phyloP scores from a whole-genome alignment of 495 filamentous ascomycete genomes.

The Xylaria castorea region DNA sequence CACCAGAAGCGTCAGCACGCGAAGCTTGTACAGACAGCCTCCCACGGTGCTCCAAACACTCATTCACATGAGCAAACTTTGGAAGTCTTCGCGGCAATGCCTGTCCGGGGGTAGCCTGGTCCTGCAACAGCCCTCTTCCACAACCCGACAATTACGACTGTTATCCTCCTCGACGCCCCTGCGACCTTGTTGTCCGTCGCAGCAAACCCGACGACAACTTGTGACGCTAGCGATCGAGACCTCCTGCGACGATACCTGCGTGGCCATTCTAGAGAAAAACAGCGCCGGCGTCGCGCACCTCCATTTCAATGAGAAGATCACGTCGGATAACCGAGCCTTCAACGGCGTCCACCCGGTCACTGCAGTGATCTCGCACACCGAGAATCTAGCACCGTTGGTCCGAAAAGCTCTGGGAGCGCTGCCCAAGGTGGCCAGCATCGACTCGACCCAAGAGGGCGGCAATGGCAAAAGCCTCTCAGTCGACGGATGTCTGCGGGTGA shows the following conservation, averaged over 20 bases:
- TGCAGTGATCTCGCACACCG: conserved; percentile 75
- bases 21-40: not conserved
- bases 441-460: conserved; percentile 24
- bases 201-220: conserved; percentile 39
- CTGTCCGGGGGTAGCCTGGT: conserved; percentile 18
- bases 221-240: conserved; percentile 90
- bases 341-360: conserved; percentile 79
- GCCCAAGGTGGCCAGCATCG: conserved; percentile 43
- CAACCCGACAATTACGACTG: not conserved
- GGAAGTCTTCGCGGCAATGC: conserved; percentile 11
- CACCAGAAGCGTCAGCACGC: not conserved
- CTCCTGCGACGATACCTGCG: conserved; percentile 97
- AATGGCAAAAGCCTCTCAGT: conserved; percentile 28
- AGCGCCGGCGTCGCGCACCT: conserved; percentile 56
- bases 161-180: not conserved
- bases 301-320: conserved; percentile 82
- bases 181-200: not conserved
- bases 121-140: not conserved
- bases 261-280: conserved; percentile 77
- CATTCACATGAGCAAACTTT: conserved; percentile 16
- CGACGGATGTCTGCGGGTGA: conserved; percentile 45
- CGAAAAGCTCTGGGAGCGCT: conserved; percentile 65
- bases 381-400: conserved; percentile 69
- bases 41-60: not conserved
- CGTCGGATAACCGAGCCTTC: conserved; percentile 72